A percentile compares a stretch with the other conserved stretches of the same genome.
Evolutionary conservation across 768 basidiomycete species (phyloP).

Genomic region (Leucosporidium yakuticum): DNA sequence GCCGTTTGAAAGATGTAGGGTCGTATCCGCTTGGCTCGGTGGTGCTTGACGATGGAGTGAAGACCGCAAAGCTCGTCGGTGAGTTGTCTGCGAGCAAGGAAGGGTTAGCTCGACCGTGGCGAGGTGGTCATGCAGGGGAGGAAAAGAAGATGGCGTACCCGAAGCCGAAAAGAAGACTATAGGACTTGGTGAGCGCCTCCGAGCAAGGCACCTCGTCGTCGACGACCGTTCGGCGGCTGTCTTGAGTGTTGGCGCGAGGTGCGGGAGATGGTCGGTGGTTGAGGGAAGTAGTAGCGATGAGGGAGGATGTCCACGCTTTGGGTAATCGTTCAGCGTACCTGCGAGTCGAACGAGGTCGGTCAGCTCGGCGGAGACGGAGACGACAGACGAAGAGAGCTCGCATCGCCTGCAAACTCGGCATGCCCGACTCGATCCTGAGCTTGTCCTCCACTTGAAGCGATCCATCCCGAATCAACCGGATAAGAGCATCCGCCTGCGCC

Average conservation of each 20-base stretch:
- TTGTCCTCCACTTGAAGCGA: conserved; percentile 30
- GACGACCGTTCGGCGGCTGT: neutral
- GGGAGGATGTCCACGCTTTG: conserved; percentile 32
- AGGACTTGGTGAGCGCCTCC: conserved; percentile 29
- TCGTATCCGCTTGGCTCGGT: neutral
- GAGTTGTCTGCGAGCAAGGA: conserved; percentile 12
- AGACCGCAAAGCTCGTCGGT: conserved; percentile 28
- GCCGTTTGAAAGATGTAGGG: conserved; percentile 17
- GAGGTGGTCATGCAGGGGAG: no score
- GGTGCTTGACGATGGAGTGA: conserved; percentile 11
- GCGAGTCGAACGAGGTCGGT: neutral
- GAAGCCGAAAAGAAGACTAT: conserved; percentile 32
- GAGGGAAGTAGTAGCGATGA: conserved; percentile 15
- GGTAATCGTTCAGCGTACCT: conserved; percentile 30
- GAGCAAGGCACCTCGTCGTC: conserved; percentile 19
- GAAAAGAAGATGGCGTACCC: neutral
- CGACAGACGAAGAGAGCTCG: conserved; percentile 1
- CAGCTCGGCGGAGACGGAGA: neutral
- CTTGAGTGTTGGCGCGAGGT: neutral
- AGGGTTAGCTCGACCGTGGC: neutral
- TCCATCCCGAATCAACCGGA: conserved; percentile 45
- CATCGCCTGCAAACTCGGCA: conserved; percentile 29
- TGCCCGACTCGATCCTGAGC: conserved; percentile 24
- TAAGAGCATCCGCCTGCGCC: conserved; percentile 96
- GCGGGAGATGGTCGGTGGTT: conserved; percentile 14